Evolutionary conservation across 179 eudicot genomes (phyloP).

Genomic region (Beta lomatogona): DNA sequence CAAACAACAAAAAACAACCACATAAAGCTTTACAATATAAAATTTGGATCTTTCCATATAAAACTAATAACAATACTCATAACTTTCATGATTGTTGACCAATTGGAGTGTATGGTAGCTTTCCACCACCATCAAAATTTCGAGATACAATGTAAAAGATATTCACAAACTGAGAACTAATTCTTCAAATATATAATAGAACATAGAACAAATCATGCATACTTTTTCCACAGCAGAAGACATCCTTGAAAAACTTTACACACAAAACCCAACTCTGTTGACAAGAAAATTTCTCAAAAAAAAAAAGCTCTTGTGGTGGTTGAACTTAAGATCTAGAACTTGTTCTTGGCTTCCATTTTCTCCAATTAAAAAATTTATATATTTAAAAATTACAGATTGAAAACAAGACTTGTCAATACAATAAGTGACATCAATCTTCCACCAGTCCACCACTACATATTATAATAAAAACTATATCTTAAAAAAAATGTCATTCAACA

Average conservation of each 20-base stretch:
- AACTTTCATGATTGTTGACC: neutral
- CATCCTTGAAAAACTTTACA: neutral
- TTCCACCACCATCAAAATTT: neutral
- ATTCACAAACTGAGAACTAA: neutral
- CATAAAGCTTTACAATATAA: neutral
- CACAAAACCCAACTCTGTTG: neutral
- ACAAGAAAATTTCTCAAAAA: neutral
- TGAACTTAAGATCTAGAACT: constrained; percentile 15
- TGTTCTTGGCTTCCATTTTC: neutral
- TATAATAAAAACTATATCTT: neutral
- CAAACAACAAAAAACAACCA: neutral
- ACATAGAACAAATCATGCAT: neutral
- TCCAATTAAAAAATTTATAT: neutral
- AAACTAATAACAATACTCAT: neutral
- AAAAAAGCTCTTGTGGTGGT: neutral
- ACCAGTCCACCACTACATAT: constrained; percentile 20
- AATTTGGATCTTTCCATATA: neutral
- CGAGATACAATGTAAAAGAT: neutral
- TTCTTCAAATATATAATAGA: no score
- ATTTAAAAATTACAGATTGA: neutral
- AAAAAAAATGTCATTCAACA: constrained; percentile 1
- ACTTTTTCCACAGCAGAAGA: constrained; percentile 4
- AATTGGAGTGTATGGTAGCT: neutral
- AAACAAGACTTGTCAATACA: constrained; percentile 19
- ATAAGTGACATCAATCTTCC: constrained; percentile 17